Evolutionary conservation across 495 filamentous ascomycete species (phyloP).

Genomic region (Tuber magnatum): DNA sequence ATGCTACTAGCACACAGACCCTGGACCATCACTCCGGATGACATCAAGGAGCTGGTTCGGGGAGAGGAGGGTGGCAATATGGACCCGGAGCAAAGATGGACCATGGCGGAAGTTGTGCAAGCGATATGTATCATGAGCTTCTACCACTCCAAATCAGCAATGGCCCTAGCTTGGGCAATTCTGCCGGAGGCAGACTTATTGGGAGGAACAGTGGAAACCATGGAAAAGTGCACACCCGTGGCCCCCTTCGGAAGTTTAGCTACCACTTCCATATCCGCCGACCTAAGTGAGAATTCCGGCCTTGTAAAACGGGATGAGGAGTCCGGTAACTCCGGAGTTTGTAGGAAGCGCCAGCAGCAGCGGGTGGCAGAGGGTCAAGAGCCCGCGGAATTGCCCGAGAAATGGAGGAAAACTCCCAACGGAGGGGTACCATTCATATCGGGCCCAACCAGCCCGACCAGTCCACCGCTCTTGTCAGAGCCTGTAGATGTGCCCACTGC

Average conservation of each 20-base stretch:
- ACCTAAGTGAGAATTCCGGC: conserved; percentile 14
- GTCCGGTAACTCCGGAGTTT: conserved; percentile 23
- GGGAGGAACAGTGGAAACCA: conserved; percentile 28
- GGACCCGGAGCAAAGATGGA: conserved; percentile 32
- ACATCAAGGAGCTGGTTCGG: conserved; percentile 28
- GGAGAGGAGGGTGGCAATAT: conserved; percentile 23
- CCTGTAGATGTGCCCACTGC: conserved; percentile 23
- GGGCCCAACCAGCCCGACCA: conserved; percentile 17
- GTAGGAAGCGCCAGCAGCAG: conserved; percentile 23
- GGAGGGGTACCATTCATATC: conserved; percentile 31
- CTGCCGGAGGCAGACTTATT: conserved; percentile 31
- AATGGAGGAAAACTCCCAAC: conserved; percentile 33
- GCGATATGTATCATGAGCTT: conserved; percentile 34
- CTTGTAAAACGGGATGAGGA: conserved; percentile 23
- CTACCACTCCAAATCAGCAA: conserved; percentile 33
- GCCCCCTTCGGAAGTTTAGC: conserved; percentile 31
- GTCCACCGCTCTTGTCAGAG: conserved; percentile 18
- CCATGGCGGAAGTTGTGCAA: conserved; percentile 31
- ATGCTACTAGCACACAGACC: conserved; percentile 34
- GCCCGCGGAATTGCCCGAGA: conserved; percentile 26
- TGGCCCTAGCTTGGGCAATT: conserved; percentile 33
- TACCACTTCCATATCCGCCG: conserved; percentile 20
- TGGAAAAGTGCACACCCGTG: conserved; percentile 31
- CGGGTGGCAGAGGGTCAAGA: conserved; percentile 20
- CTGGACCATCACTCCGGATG: conserved; percentile 30